Evolutionary conservation across 305 asterid species (phyloP).

Genomic region (Fraxinus albicans): DNA sequence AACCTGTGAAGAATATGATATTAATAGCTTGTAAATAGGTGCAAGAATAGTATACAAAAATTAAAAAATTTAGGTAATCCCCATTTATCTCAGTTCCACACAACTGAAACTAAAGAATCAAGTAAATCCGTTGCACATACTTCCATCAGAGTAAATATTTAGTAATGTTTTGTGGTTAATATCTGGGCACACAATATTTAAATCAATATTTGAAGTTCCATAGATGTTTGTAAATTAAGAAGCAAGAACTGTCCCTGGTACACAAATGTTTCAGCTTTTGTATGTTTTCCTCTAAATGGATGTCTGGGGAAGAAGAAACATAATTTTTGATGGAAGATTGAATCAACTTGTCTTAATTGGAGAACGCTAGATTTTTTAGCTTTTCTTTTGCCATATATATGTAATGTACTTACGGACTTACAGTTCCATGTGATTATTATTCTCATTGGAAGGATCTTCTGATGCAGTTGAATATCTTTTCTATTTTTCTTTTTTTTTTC

Average conservation of each 20-base stretch:
- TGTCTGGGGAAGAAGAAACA: not conserved
- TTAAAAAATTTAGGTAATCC: not conserved
- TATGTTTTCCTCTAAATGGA: not conserved
- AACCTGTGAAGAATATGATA: not conserved
- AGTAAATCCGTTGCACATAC: not conserved
- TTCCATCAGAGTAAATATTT: not conserved
- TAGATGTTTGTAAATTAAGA: not conserved
- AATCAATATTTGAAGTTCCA: not conserved
- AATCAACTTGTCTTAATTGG: not conserved
- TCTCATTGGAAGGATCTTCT: not conserved
- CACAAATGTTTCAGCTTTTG: not conserved
- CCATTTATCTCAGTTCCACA: not conserved
- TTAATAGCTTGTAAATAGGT: not conserved
- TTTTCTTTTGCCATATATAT: not conserved
- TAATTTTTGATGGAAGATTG: not conserved
- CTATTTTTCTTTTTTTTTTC: not conserved
- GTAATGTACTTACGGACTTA: not conserved
- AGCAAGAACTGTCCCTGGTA: not conserved
- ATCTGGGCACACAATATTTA: not conserved
- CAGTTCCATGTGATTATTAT: not conserved
- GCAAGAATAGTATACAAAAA: not conserved
- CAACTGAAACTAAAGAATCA: not conserved
- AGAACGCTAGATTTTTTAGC: not conserved
- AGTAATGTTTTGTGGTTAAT: not conserved
- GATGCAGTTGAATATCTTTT: not conserved